Conservation (phyloP, 106 monocot genomes). For the Posidonia australis region DNA sequence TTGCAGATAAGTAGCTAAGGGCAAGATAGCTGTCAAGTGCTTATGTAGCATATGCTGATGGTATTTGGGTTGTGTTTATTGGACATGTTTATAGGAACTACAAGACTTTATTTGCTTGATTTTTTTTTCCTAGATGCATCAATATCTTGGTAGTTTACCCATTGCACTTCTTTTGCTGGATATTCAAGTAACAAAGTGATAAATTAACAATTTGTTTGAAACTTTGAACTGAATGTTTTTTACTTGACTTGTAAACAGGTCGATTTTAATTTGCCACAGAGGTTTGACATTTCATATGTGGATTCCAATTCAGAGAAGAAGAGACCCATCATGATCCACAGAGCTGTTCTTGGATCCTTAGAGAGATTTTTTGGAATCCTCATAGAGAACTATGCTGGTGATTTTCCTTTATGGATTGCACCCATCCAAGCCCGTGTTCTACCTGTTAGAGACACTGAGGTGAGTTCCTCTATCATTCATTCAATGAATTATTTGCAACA, state of each 20-base stretch:
- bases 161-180: no score
- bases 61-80: no score
- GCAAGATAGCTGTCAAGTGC: no score
- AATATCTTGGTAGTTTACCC: neutral
- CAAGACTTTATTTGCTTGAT: no score
- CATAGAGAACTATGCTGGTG: constrained; percentile 95
- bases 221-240: neutral
- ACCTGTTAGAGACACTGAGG: constrained; percentile 89
- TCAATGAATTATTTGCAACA: neutral
- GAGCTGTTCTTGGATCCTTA: constrained; percentile 86
- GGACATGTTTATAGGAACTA: no score
- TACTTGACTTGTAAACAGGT: constrained; percentile 35
- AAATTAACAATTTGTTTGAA: no score
- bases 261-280: constrained; percentile 87
- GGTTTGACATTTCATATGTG: constrained; percentile 85
- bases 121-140: neutral
- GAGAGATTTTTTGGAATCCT: constrained; percentile 94
- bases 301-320: constrained; percentile 78
- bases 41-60: no score
- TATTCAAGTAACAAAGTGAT: no score
- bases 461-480: constrained; percentile 12
- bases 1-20: no score
- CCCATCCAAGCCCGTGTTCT: constrained; percentile 88
- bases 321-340: constrained; percentile 93
- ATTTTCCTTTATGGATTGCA: constrained; percentile 90